Base-by-base conservation (phyloP, 768 basidiomycete species). In the Tricholomella constricta region DNA sequence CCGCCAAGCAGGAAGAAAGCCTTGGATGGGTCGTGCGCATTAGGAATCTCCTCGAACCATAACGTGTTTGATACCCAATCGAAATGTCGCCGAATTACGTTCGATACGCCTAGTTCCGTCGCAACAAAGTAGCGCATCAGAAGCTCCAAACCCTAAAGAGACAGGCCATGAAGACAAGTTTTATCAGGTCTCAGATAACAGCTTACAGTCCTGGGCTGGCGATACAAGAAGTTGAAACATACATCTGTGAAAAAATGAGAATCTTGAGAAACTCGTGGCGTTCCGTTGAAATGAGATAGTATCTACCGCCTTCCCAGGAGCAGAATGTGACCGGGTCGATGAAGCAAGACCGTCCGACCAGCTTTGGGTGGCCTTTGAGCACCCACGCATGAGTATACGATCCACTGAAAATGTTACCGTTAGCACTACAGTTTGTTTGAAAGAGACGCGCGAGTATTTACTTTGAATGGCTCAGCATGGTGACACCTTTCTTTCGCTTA, bases 261-360 rank as follows among this genome's bases (percentile, higher is more conserved):
- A 29, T 38, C n/a, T n/a, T n/a, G n/a, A n/a, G n/a, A n/a, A n/a
- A n/a, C n/a, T n/a, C n/a, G n/a, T n/a, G n/a, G 53, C 26, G 51
- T 41, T 11, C 17, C 32, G n/a, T 46, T 11, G 17, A 37, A 20
- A 46, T 26, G 41, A 22, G n/a, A n/a, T n/a, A n/a, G n/a, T n/a
- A 76, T 81, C 53, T 61, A 88, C 89, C 88, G 54, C 93, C 94
- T 80, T 97, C 94, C 94, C 94, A 98, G 6, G 88, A 84, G 68
- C 92, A 94, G 68, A 94, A 92, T 0, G 88, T 83, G 23, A 90
- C 88, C 8, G 95, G 93, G 64, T 98, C 95, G 26, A 94, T 87
- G 63, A 97, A 94, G 65, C 91, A 93, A 8, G 87, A 94, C 3
- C 93, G 80, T 1, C 73, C 71, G 41, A 88, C 72, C 60, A 96